Percentiles rank a stretch among this genome's conserved stretches.
phyloP scores from a whole-genome alignment of 768 basidiomycete species.

The Plicaturopsis crispa region DNA sequence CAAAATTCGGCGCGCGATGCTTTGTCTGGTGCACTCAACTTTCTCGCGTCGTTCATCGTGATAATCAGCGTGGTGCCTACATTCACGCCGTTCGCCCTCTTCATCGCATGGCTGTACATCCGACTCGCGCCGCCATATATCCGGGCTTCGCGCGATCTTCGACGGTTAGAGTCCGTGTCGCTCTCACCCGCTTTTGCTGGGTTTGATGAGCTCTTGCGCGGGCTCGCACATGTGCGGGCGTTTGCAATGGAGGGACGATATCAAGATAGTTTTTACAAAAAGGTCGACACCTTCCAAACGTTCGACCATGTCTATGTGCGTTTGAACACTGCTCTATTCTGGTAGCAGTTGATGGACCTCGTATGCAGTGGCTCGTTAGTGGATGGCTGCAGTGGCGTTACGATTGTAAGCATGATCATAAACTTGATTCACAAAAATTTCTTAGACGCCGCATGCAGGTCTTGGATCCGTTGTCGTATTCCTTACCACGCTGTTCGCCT shows the following conservation, averaged over 20 bases:
- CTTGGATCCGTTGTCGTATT: conserved; percentile 68
- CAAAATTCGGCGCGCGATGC: conserved; percentile 48
- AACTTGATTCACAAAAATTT: not conserved
- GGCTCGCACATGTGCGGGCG: conserved; percentile 60
- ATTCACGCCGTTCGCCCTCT: conserved; percentile 58
- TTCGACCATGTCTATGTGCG: conserved; percentile 67
- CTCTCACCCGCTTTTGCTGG: conserved; percentile 68
- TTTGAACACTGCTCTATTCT: conserved; percentile 6
- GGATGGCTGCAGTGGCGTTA: conserved; percentile 71
- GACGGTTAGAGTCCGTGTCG: conserved; percentile 58
- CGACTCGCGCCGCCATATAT: conserved; percentile 57
- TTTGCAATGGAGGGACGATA: conserved; percentile 67
- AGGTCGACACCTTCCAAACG: conserved; percentile 61
- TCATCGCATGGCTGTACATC: conserved; percentile 65
- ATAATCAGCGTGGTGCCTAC: conserved; percentile 56
- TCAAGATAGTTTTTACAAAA: conserved; percentile 53
- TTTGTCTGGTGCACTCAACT: conserved; percentile 50
- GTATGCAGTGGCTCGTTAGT: conserved; percentile 52
- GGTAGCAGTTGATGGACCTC: not conserved
- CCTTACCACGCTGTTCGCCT: conserved; percentile 59
- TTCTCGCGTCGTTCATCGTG: conserved; percentile 54
- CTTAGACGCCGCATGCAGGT: conserved; percentile 23
- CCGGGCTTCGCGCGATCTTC: conserved; percentile 55
- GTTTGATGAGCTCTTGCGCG: conserved; percentile 63
- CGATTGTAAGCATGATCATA: conserved; percentile 39